Evolutionary conservation across 352 stramenopile species (phyloP).

Genomic region (Pythium sukuiense): DNA sequence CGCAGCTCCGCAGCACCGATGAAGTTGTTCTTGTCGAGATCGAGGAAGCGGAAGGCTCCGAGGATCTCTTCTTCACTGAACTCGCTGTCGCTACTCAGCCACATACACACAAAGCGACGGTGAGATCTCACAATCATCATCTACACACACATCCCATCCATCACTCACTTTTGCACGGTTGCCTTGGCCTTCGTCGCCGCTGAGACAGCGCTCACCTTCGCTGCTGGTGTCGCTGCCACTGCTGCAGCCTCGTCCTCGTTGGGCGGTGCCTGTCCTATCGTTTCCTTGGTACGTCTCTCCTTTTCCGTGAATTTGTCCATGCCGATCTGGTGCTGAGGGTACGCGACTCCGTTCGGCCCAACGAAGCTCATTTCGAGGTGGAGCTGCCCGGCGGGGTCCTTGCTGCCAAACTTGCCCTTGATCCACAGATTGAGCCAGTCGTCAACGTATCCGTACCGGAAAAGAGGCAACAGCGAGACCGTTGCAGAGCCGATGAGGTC

Average conservation of each 20-base stretch:
- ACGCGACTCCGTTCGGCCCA: constrained; percentile 75
- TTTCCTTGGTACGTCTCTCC: constrained; percentile 73
- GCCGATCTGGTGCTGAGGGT: constrained; percentile 88
- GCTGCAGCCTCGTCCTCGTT: constrained; percentile 23
- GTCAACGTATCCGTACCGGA: constrained; percentile 86
- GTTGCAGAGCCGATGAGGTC: constrained; percentile 86
- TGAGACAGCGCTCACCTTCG: constrained; percentile 30
- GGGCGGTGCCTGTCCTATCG: constrained; percentile 27
- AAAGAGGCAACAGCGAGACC: constrained; percentile 89
- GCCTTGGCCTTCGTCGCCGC: constrained; percentile 28
- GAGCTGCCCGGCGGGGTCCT: constrained; percentile 84
- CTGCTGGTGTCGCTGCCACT: constrained; percentile 19
- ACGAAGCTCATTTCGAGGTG: constrained; percentile 89
- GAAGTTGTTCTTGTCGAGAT: constrained; percentile 94
- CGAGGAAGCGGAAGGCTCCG: constrained; percentile 89
- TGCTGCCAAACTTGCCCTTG: constrained; percentile 86
- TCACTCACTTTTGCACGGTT: constrained; percentile 33
- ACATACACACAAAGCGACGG: not conserved
- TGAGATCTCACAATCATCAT: not conserved
- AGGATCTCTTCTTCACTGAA: constrained; percentile 94
- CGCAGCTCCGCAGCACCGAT: constrained; percentile 91
- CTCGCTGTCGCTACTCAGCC: constrained; percentile 43
- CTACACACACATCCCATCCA: not conserved
- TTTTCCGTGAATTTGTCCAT: constrained; percentile 78
- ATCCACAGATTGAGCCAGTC: constrained; percentile 89